These are phyloP conservation scores for Fraxinus xanthoxyloides DNA, from an alignment of 305 asterid genomes.

Conservation along the genomic window DNA sequence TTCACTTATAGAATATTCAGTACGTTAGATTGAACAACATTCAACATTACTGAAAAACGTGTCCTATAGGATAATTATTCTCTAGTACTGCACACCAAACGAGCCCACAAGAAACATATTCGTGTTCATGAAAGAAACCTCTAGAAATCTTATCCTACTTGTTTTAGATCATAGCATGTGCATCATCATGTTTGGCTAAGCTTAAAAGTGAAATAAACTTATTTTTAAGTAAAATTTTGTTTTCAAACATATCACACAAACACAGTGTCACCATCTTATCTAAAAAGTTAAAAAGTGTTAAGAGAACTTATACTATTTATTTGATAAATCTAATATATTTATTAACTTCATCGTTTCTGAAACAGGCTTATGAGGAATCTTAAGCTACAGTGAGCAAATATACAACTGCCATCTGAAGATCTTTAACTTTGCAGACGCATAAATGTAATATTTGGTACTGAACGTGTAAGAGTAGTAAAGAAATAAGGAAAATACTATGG, in stretches of 20 bases:
- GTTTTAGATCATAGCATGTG: background rate
- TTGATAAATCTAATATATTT: background rate
- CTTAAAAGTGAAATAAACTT: background rate
- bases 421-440: background rate
- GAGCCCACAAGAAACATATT: background rate
- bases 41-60: background rate
- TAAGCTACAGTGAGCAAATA: conserved; percentile 2
- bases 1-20: background rate
- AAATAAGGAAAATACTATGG: background rate
- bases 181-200: background rate
- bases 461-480: background rate
- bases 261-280: no score
- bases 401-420: background rate
- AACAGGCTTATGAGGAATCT: conserved; percentile 17
- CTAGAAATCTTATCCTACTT: background rate
- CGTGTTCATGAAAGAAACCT: no score
- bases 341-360: background rate
- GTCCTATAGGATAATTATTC: background rate
- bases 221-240: background rate
- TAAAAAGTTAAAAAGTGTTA: no score
- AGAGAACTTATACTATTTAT: no score
- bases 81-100: background rate
- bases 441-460: background rate
- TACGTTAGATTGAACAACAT: background rate
- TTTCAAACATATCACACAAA: background rate